Evolutionary conservation across 2,329 filamentous ascomycete genomes (phyloP), one percentile per base, ranked within the genome.

Genomic region (Aureobasidium melanogenum): DNA sequence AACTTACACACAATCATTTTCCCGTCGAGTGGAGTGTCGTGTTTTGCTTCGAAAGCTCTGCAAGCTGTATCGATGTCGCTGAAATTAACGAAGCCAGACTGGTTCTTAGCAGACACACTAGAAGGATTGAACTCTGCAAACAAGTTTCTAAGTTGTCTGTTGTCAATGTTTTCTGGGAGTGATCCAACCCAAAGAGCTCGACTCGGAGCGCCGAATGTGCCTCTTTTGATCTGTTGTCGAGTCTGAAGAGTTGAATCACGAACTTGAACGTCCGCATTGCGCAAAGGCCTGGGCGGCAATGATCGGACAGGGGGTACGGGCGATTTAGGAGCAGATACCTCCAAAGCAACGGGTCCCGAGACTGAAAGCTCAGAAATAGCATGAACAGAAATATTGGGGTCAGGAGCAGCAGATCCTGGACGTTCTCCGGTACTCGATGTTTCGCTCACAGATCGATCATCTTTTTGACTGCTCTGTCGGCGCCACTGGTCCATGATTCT

Each of bases 151-250:
- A 57, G 26, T 24, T 36, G 14, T 34, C 12, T 24, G 12, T 44
- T 19, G 17, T 19, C 30, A 7, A 46, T 46, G 9, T 24, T 14
- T 2, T 28, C 39, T 46, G 54, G 54, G 14, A 57, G 54, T n/a
- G 39, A 57, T 36, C 54, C 54, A n/a, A 57, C 19, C 54, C 54
- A 57, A 15, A 57, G 28, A 26, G 54, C 54, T 36, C 39, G 46
- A 8, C n/a, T 24, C 22, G 28, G 54, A 2, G 24, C 28, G 19
- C 30, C 28, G 24, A 46, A 36, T 15, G 6, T n/a, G 14, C 41
- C 39, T 19, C 8, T 36, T 7, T n/a, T 4, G 6, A 55, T 55
- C 19, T 36, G 28, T 32, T 32, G 46, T 39, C 22, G 32, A 7
- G 8, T n/a, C 9, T 14, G 22, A 3, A 9, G 9, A 0, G 3